Evolutionary conservation across 768 basidiomycete genomes (phyloP), one percentile per base, ranked within the genome.

Genomic region (Psilocybe cubensis): DNA sequence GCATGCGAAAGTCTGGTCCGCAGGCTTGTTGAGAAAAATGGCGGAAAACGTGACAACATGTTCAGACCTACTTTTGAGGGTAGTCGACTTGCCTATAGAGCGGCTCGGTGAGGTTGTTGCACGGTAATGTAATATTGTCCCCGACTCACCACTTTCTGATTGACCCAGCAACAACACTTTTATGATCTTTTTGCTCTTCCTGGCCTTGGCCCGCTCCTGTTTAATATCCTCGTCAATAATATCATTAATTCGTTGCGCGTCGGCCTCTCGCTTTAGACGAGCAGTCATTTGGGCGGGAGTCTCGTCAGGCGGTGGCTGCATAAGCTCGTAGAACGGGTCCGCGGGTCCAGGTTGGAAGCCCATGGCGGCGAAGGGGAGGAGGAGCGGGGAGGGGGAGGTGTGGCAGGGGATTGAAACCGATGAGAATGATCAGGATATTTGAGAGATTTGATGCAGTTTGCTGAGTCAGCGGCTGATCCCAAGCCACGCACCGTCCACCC

Each of bases 1-100:
- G 79, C 78, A 91, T 83, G 56, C 88, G 88, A 63, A 91, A 89
- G 71, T 90, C 89, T 91, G 49, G 7, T 40, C 20, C n/a, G 21
- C 45, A 42, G 41, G 35, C 44, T 12, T 12, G n/a, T 43, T 42
- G 24, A 27, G 29, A 58, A n/a, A n/a, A n/a, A n/a, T n/a, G 23
- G 29, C n/a, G 17, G 20, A 6, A 17, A 61, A 42, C 18, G 42
- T 5, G 35, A 33, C 44, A 35, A 62, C 45, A 1, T 42, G 48
- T 25, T 24, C 47, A 42, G 33, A 58, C 80, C 21, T 62, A 85
- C 85, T 87, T 72, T 87, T 87, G 41, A 88, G 77, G 2, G 85
- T 88, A 1, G 86, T 87, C 2, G 86, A 88, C 72, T 89, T 88
- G 17, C 87, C 87, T 86, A 72, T 42, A 54, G 50, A 55, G 24